Base-by-base conservation (phyloP, 2,329 filamentous ascomycete genomes). In the Ophiosphaerella herpotricha region DNA sequence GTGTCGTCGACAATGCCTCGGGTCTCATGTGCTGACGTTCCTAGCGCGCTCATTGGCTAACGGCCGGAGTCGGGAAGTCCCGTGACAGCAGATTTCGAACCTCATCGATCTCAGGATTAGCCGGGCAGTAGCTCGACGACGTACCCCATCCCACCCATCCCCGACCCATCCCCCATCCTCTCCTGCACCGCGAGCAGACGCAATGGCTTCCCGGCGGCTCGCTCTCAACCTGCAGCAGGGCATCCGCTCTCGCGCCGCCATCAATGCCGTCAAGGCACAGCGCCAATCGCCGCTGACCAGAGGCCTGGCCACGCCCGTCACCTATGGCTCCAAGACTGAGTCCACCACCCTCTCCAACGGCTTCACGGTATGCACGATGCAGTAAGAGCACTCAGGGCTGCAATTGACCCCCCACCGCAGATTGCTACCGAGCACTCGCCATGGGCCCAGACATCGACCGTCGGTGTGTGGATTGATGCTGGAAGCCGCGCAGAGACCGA, bases 401-500 rank as follows among this genome's bases (percentile, higher is more conserved):
- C 71, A 59, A 73, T 61, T 60, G 68, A 75, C 68, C 57, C 54
- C 43, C 40, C 53, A 50, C 60, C 53, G 57, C 75, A 97, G 93
- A 91, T 99, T 75, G 94, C 94, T 66, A 96, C 94, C 68, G 93
- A 99, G 78, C 89, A 97, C 82, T 97, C 92, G 61, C 94, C 93
- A 69, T 97, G 91, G 84, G 93, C 93, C 72, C 92, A 97, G 83
- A 97, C 94, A 57, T 96, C 92, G 71, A 97, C 93, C 48, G 92
- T 97, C 71, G 94, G 94, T 76, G 91, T 99, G 64, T 99, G 94
- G 92, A 99, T 99, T 77, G 95, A 99, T 80, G 93, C 95, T 76
- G 94, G 94, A 75, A 97, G 91, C 78, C 86, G 94, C 78, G 91
- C 94, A 77, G 94, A 99, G 85, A 99, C 94, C 68, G 87, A 94